Evolutionary conservation across 768 basidiomycete genomes (phyloP).

Genomic region (Mycena albidolilacea): DNA sequence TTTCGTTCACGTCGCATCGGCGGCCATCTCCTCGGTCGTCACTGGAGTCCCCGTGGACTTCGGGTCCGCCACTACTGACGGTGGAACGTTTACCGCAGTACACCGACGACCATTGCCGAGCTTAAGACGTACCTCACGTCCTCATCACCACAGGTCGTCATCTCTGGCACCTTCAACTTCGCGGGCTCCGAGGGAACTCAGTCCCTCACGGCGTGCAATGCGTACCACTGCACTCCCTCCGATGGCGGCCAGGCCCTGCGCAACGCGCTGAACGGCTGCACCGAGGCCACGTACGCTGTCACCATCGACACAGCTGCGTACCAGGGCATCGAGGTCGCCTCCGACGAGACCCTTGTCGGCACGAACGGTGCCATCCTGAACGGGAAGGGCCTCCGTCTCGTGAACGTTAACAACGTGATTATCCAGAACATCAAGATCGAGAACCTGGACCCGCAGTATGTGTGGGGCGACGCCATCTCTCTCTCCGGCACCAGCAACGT

Average conservation of each 20-base stretch:
- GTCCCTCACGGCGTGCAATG: too few species aligned
- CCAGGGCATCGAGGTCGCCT: not conserved
- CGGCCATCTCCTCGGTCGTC: too few species aligned
- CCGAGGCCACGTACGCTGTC: not conserved
- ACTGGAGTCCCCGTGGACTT: too few species aligned
- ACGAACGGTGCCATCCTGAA: not conserved
- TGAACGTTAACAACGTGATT: not conserved
- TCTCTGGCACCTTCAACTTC: too few species aligned
- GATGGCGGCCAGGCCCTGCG: not conserved
- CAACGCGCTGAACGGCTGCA: not conserved
- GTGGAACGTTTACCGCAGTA: too few species aligned
- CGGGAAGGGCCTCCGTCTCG: not conserved
- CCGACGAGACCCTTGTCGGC: not conserved
- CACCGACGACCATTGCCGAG: too few species aligned
- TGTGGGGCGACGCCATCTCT: not conserved
- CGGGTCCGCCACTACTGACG: too few species aligned
- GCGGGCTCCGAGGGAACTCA: too few species aligned
- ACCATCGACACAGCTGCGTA: not conserved
- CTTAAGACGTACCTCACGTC: too few species aligned
- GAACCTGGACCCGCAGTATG: slow-evolving; percentile 2
- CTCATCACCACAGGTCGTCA: too few species aligned
- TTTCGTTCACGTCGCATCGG: too few species aligned
- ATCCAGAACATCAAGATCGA: not conserved
- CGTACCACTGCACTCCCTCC: too few species aligned
- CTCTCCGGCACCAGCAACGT: not conserved